Evolutionary conservation across 768 basidiomycete genomes (phyloP), one percentile per base, ranked within the genome.

Genomic region (Phylloporus arenicola): DNA sequence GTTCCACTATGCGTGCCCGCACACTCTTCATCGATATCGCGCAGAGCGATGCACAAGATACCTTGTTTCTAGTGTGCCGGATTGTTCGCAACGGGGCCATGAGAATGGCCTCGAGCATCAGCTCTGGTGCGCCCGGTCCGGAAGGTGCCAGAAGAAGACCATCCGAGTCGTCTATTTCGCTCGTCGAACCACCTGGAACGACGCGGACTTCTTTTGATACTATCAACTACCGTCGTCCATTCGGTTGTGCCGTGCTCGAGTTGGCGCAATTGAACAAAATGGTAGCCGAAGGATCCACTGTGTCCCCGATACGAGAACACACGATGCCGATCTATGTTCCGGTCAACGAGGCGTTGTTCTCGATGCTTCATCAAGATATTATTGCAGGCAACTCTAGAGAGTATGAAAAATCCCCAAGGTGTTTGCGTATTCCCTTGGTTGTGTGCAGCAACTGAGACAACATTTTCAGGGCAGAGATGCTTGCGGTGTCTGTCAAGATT

Each of bases 161-260:
- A 10, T 83, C 82, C 0, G 82, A 85, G 37, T 69, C 74, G 2
- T 75, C 76, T 16, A 54, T 69, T 40, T 60, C 69, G 43, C 70
- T 67, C n/a, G 47, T 71, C 27, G 67, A 72, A 10, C 68, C 73
- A 37, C 53, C 67, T 20, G 60, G 63, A 12, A 34, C 46, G 16
- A 30, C 43, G 25, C 62, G 59, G 33, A 25, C 44, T 25, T 39
- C 61, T 6, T 24, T 52, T 22, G 80, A 80, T 10, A 50, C 59
- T n/a, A 55, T 68, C 22, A 78, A 79, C 48, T 87, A 86, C 60
- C 80, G 95, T 33, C 74, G 95, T 45, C 95, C 95, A 0, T 92
- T 98, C 63, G 95, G 93, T n/a, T 96, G 92, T 63, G 95, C 95
- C 3, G 86, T 96, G 10, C 70, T 97, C 47, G 91, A 96, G 60